Evolutionary conservation across 1,284 basidiomycete genomes (phyloP).

Genomic region (Bjerkandera adusta): DNA sequence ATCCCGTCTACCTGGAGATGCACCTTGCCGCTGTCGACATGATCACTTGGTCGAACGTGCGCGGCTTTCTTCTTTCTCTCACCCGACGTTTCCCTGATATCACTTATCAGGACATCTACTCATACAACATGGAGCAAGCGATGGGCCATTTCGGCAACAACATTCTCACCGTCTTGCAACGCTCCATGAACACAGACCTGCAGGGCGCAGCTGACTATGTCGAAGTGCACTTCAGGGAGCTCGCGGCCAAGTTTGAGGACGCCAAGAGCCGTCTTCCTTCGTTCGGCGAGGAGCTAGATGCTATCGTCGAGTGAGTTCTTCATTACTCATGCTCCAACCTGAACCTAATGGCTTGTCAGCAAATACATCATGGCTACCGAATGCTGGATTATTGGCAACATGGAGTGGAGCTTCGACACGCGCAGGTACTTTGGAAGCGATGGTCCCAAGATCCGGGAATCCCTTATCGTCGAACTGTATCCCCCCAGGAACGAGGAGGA

Average conservation of each 20-base stretch:
- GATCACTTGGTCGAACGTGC: slow-evolving; percentile 68
- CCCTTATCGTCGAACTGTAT: slow-evolving; percentile 27
- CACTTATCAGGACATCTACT: slow-evolving; percentile 58
- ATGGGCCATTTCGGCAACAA: slow-evolving; percentile 68
- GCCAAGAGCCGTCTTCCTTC: slow-evolving; percentile 46
- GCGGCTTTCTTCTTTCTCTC: slow-evolving; percentile 20
- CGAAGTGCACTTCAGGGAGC: slow-evolving; percentile 47
- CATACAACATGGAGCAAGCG: slow-evolving; percentile 71
- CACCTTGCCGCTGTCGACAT: slow-evolving; percentile 64
- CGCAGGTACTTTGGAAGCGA: slow-evolving; percentile 35
- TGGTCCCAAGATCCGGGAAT: slow-evolving; percentile 27
- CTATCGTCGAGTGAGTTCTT: slow-evolving; percentile 36
- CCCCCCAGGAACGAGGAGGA: slow-evolving; percentile 18
- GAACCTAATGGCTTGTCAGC: slow-evolving; percentile 23
- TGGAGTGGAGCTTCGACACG: slow-evolving; percentile 40
- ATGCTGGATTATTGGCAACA: slow-evolving; percentile 36
- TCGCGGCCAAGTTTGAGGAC: slow-evolving; percentile 48
- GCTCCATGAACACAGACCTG: slow-evolving; percentile 45
- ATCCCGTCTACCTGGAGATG: slow-evolving; percentile 50
- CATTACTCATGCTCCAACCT: slow-evolving; percentile 28
- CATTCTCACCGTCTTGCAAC: slow-evolving; percentile 66
- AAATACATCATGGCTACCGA: slow-evolving; percentile 35
- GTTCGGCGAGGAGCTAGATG: slow-evolving; percentile 46
- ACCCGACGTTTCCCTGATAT: slow-evolving; percentile 8
- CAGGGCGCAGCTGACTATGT: slow-evolving; percentile 61